Base-by-base conservation (phyloP, 2,329 filamentous ascomycete genomes). In the Colletotrichum simmondsii region DNA sequence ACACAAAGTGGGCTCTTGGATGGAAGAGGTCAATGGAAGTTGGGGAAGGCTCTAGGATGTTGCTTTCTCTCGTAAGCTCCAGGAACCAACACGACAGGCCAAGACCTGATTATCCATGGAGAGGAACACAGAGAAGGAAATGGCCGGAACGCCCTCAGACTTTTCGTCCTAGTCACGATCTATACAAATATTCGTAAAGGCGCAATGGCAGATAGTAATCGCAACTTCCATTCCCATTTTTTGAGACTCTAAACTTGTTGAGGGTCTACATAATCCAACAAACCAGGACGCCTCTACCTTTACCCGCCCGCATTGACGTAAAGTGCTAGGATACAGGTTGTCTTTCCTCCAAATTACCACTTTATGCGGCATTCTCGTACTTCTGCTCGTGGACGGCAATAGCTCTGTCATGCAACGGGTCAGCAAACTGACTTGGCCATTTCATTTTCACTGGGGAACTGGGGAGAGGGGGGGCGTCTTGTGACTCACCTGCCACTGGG, bases 401-500 rank as follows among this genome's bases (percentile, higher is more conserved):
- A 74, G 94, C 93, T 84, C 94, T 94, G 78, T 69, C 46, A 74
- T 74, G 71, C 72, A 57, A 32, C 46, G 35, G 30, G 72, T 71
- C 65, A 75, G 75, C 42, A 46, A 52, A 46, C 32, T 57, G 46
- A 24, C 19, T 49, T 46, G 56, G 54, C n/a, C 35, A 49, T 16
- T 37, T 7, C 59, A 10, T 37, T 62, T 49, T 61, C 52, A 14
- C 14, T 64, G 49, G 60, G 16, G 35, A 63, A 12, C 19, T n/a
- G 42, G 19, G 42, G 42, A 49, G 42, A 22, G 19, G 42, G 11
- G 11, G 32, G 32, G 16, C n/a, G 37, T 26, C 68, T 49, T 70
- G 60, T 65, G 71, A 83, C 85, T 84, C 83, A 95, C 93, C 95
- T 91, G 87, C 97, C 97, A 84, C 94, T 97, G 74, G 97, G 97